These are phyloP conservation scores for Telfairia occidentalis DNA, from an alignment of 331 rosid genomes.

Conservation along the genomic window DNA sequence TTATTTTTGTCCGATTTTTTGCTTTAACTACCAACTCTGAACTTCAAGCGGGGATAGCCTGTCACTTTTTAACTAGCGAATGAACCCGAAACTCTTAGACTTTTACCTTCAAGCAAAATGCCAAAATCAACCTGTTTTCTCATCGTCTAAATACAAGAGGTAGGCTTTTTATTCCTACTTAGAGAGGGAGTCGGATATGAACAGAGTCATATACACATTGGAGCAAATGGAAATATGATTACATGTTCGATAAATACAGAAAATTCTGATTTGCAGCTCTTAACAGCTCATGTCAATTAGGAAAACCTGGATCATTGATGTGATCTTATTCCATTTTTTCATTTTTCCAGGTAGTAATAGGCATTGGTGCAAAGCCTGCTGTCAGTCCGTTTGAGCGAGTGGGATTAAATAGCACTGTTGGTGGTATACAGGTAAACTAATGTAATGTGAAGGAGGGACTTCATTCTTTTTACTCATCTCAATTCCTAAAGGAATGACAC, in stretches of 20 bases:
- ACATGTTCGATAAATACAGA: not conserved
- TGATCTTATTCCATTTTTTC: slow-evolving; percentile 1
- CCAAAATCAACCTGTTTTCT: not conserved
- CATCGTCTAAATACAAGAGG: not conserved
- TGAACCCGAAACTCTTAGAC: not conserved
- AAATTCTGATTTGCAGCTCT: not conserved
- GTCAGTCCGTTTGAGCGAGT: slow-evolving; percentile 64
- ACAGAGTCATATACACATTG: not conserved
- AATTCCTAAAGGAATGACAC: not conserved
- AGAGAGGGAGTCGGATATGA: not conserved
- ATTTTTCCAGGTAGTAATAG: slow-evolving; percentile 55
- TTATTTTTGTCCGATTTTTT: not conserved
- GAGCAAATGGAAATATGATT: not conserved
- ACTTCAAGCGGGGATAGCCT: not conserved
- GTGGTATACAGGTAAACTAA: slow-evolving; percentile 65
- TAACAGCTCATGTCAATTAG: not conserved
- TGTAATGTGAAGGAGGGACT: not conserved
- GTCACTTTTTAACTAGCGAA: not conserved
- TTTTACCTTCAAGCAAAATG: not conserved
- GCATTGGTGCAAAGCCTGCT: slow-evolving; percentile 86
- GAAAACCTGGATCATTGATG: not conserved
- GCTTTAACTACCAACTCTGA: not conserved
- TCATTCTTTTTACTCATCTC: not conserved
- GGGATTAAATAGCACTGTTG: slow-evolving; percentile 56
- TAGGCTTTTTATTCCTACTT: not conserved